Percentiles rank a stretch among this genome's conserved stretches.
phyloP scores from a whole-genome alignment of 768 basidiomycete genomes.

The Sporobolomyces phaffii region DNA sequence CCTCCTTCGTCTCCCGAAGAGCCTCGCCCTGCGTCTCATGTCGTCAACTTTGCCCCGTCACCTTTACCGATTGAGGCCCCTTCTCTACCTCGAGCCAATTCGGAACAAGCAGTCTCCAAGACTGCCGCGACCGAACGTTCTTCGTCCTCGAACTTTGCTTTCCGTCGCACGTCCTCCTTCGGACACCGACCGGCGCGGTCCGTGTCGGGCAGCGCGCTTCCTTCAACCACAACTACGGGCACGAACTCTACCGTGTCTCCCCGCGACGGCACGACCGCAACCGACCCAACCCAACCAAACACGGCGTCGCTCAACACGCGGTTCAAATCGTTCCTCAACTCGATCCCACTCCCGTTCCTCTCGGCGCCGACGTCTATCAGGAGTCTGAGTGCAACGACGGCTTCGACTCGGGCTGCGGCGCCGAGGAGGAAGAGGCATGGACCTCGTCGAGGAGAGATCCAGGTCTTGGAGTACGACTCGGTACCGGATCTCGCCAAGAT shows the following conservation, averaged over 20 bases:
- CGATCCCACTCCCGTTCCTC: slow-evolving; percentile 30
- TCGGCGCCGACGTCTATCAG: not conserved
- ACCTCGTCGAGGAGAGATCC: slow-evolving; percentile 59
- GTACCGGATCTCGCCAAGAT: slow-evolving; percentile 70
- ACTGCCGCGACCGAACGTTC: not conserved
- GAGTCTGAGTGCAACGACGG: not conserved
- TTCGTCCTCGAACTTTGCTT: not conserved
- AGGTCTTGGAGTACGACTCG: slow-evolving; percentile 66
- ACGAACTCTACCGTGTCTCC: not conserved
- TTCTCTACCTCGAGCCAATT: not conserved
- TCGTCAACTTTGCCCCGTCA: not conserved
- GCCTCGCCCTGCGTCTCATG: not conserved
- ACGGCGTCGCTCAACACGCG: slow-evolving; percentile 26
- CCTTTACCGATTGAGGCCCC: not conserved
- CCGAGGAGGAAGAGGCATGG: slow-evolving; percentile 17
- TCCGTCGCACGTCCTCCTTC: not conserved
- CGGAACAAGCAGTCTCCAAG: not conserved
- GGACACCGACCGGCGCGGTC: not conserved
- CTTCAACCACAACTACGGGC: not conserved
- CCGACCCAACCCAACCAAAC: not conserved
- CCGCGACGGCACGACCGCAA: not conserved
- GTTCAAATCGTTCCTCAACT: slow-evolving; percentile 35
- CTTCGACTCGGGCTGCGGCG: not conserved
- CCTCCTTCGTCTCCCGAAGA: slow-evolving; percentile 23
- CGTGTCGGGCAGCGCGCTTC: not conserved